These are phyloP conservation scores for Alternaria triticina DNA, from an alignment of 2,329 filamentous ascomycete genomes.

Conservation along the genomic window DNA sequence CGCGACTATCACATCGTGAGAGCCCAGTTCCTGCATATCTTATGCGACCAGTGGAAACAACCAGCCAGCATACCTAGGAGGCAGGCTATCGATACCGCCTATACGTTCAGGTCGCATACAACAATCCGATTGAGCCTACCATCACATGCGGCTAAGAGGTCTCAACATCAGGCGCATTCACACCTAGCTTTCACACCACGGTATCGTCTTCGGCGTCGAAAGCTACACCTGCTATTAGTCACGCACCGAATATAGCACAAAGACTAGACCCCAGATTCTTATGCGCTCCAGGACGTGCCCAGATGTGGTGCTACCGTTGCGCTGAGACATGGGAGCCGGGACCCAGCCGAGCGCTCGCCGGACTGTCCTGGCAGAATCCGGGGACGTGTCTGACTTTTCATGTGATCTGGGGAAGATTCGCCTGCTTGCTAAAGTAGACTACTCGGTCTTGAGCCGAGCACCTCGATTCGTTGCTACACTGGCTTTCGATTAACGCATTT, in stretches of 20 bases:
- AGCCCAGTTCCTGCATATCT: not conserved
- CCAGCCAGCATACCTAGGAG: not conserved
- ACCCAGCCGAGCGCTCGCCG: slow-evolving; percentile 12
- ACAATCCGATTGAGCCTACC: not conserved
- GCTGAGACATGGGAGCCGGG: slow-evolving; percentile 17
- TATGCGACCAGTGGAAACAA: not conserved
- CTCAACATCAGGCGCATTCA: not conserved
- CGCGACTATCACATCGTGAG: not conserved
- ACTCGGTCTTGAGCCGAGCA: not conserved
- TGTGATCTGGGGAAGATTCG: slow-evolving; percentile 7
- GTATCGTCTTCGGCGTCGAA: not conserved
- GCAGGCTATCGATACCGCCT: not conserved
- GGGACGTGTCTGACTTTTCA: slow-evolving; percentile 15
- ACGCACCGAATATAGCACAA: slow-evolving; percentile 12
- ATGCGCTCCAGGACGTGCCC: slow-evolving; percentile 34
- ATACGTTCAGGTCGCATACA: not conserved
- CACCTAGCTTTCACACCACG: not conserved
- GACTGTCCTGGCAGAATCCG: slow-evolving; percentile 18
- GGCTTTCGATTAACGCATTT: not conserved
- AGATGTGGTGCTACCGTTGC: slow-evolving; percentile 16
- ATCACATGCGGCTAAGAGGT: not conserved
- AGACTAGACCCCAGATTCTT: slow-evolving; percentile 30
- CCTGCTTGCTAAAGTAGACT: not conserved
- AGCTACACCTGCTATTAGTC: slow-evolving; percentile 6
- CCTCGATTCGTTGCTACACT: not conserved